Evolutionary conservation across 306 rosid species (phyloP).

Genomic region (Cucumis hystrix): DNA sequence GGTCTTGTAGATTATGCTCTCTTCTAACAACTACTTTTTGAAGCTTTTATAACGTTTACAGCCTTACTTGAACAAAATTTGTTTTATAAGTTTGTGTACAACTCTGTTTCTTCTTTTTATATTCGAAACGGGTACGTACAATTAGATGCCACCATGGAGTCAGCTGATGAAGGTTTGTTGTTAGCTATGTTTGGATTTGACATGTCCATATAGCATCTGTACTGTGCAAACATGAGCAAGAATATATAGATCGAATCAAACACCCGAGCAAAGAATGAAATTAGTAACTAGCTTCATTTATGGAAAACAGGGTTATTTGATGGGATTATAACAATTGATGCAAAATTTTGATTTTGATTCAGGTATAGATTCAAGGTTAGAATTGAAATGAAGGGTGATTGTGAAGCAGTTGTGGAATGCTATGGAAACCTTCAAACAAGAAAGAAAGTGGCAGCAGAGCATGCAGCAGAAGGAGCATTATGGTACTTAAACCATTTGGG

Average conservation of each 20-base stretch:
- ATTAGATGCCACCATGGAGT: neutral
- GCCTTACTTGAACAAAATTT: too few species aligned
- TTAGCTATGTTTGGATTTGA: neutral
- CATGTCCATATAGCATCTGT: neutral
- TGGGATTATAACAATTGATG: neutral
- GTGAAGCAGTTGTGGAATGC: constrained; percentile 28
- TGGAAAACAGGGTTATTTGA: neutral
- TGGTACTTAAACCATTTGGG: constrained; percentile 37
- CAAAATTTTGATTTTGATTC: neutral
- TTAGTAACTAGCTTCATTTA: neutral
- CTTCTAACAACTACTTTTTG: neutral
- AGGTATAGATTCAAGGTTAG: constrained; percentile 56
- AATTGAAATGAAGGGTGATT: constrained; percentile 22
- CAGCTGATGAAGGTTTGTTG: neutral
- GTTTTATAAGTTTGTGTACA: too few species aligned
- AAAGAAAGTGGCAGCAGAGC: constrained; percentile 51
- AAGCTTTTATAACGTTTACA: neutral
- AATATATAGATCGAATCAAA: neutral
- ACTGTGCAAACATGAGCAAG: neutral
- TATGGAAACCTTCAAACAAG: constrained; percentile 33
- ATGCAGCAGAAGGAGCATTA: constrained; percentile 56
- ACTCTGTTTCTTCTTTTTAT: neutral
- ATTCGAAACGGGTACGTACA: neutral
- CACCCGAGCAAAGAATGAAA: neutral
- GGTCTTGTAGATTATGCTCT: neutral